phyloP scores from a whole-genome alignment of 805 yeast species.

The Candida odintsovae region DNA sequence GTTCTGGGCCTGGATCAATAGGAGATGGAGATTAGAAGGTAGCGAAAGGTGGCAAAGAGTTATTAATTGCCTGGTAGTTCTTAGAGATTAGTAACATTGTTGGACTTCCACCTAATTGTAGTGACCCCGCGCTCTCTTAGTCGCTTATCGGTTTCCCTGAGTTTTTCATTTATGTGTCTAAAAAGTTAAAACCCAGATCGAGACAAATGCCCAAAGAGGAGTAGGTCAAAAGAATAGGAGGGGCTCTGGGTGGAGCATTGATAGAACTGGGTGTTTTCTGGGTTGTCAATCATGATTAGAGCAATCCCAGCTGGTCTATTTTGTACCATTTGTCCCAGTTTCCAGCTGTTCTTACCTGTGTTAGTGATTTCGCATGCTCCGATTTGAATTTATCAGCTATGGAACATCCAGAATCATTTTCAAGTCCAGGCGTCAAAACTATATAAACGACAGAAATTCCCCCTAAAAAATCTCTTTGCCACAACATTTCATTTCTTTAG shows the following conservation, averaged over 20 bases:
- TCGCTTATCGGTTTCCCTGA: too few relatives aligned
- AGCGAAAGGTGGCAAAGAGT: background rate
- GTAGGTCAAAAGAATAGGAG: background rate
- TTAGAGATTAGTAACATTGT: too few relatives aligned
- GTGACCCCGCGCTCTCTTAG: too few relatives aligned
- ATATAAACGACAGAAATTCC: background rate
- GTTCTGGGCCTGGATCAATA: background rate
- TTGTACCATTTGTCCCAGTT: background rate
- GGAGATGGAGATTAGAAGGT: too few relatives aligned
- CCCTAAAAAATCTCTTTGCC: background rate
- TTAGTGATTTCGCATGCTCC: background rate
- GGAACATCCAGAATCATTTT: background rate
- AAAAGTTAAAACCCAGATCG: background rate
- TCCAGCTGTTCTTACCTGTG: background rate
- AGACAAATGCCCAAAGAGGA: background rate
- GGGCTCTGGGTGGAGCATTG: background rate
- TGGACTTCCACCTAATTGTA: too few relatives aligned
- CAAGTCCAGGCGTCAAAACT: background rate
- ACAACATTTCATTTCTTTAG: background rate
- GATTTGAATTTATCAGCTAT: slow-evolving; percentile 1
- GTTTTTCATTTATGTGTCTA: background rate
- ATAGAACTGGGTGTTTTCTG: background rate
- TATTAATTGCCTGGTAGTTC: background rate
- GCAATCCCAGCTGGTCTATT: background rate
- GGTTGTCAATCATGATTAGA: background rate